Evolutionary conservation across 495 filamentous ascomycete genomes (phyloP).

Genomic region (Aspergillus asperescens): DNA sequence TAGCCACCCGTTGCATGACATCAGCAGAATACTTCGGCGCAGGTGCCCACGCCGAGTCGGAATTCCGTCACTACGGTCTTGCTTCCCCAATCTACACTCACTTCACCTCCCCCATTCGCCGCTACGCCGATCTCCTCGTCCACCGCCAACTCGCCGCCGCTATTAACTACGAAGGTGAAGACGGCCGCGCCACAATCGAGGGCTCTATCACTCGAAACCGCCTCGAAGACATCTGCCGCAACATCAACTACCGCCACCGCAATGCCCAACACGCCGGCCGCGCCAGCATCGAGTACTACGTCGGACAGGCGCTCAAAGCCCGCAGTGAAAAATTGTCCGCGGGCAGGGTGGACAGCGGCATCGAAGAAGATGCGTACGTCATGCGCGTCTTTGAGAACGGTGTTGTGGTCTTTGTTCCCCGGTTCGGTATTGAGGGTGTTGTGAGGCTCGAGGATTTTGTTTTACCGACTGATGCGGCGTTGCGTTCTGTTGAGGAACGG

Average conservation of each 20-base stretch:
- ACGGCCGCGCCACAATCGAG: conserved; percentile 58
- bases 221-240: conserved; percentile 90
- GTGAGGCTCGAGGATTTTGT: conserved; percentile 81
- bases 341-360: conserved; percentile 33
- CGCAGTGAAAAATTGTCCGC: conserved; percentile 52
- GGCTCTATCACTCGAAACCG: conserved; percentile 65
- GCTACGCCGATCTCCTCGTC: conserved; percentile 90
- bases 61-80: conserved; percentile 95
- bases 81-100: conserved; percentile 97
- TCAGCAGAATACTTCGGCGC: conserved; percentile 97
- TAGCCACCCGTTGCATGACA: conserved; percentile 98
- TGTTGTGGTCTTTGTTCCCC: conserved; percentile 89
- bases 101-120: conserved; percentile 94
- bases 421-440: conserved; percentile 90
- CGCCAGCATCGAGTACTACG: conserved; percentile 92
- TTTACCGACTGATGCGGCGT: conserved; percentile 54
- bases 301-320: conserved; percentile 89
- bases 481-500: conserved; percentile 33
- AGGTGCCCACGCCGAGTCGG: conserved; percentile 83
- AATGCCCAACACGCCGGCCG: conserved; percentile 94
- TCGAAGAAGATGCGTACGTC: conserved; percentile 86
- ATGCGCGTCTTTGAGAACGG: conserved; percentile 98
- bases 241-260: conserved; percentile 94
- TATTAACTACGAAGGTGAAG: conserved; percentile 74
- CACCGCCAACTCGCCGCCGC: conserved; percentile 93